phyloP scores from a whole-genome alignment of 2,329 filamentous ascomycete genomes.

The Hypoxylon sp. region DNA sequence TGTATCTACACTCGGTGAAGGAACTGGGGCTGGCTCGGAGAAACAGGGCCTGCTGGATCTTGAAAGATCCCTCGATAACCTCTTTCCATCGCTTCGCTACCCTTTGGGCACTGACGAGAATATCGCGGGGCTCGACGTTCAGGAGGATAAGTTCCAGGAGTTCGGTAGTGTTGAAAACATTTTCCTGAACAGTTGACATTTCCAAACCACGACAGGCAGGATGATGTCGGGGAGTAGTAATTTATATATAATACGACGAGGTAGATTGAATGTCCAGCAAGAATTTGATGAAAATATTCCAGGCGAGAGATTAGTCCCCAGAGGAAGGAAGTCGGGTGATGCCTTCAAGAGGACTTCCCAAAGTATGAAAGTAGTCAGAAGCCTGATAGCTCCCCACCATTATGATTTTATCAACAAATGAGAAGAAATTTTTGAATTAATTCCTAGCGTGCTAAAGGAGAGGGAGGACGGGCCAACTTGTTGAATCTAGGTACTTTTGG shows the following conservation, averaged over 20 bases:
- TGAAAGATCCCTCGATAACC: slow-evolving; percentile 4
- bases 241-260: neutral
- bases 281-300: neutral
- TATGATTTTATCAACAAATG: no score
- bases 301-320: no score
- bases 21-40: neutral
- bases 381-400: no score
- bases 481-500: no score
- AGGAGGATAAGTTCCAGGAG: slow-evolving; percentile 16
- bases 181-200: neutral
- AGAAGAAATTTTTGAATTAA: no score
- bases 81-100: slow-evolving; percentile 20
- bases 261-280: neutral
- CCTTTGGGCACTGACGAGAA: slow-evolving; percentile 16
- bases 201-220: no score
- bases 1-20: neutral
- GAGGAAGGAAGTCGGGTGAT: no score
- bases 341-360: no score
- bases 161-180: slow-evolving; percentile 8
- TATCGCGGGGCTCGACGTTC: neutral
- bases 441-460: no score
- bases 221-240: no score
- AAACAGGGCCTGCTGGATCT: slow-evolving; percentile 9
- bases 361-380: no score
- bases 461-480: no score